These are phyloP conservation scores for Alternaria solani DNA, from an alignment of 2,329 filamentous ascomycete genomes.

Conservation along the genomic window DNA sequence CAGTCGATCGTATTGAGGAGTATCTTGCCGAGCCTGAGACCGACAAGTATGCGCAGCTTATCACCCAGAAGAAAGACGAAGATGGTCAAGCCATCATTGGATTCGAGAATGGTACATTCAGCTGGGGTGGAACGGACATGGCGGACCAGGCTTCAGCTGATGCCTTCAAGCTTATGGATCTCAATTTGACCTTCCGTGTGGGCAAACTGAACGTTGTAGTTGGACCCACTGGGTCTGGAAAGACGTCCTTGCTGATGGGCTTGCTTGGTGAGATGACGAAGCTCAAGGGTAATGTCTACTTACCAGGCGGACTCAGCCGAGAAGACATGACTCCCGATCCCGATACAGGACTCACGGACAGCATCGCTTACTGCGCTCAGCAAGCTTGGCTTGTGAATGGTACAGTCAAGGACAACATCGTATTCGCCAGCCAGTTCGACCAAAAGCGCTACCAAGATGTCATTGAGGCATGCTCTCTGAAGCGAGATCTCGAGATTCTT, in stretches of 20 bases:
- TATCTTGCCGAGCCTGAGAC: slow-evolving; percentile 95
- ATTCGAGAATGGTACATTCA: slow-evolving; percentile 83
- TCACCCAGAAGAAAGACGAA: slow-evolving; percentile 72
- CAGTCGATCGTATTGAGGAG: slow-evolving; percentile 93
- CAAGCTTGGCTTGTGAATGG: slow-evolving; percentile 97
- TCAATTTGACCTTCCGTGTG: slow-evolving; percentile 82
- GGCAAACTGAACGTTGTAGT: slow-evolving; percentile 92
- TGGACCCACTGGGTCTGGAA: slow-evolving; percentile 91
- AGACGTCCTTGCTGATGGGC: slow-evolving; percentile 95
- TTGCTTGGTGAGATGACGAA: slow-evolving; percentile 95
- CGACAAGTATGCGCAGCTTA: slow-evolving; percentile 89
- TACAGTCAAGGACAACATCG: slow-evolving; percentile 93
- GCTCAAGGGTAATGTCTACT: slow-evolving; percentile 78
- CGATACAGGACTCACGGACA: slow-evolving; percentile 86
- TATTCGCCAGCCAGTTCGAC: slow-evolving; percentile 84
- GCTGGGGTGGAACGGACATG: slow-evolving; percentile 75
- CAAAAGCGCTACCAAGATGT: slow-evolving; percentile 86
- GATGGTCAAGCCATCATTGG: slow-evolving; percentile 79
- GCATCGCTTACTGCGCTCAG: slow-evolving; percentile 94
- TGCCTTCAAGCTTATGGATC: slow-evolving; percentile 78
- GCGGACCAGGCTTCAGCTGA: slow-evolving; percentile 67
- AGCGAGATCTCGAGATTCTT: slow-evolving; percentile 90
- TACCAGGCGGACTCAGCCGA: slow-evolving; percentile 85
- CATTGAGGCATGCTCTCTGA: slow-evolving; percentile 86
- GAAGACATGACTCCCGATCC: slow-evolving; percentile 85